Conservation (phyloP, 1,284 basidiomycete species). For the Exsudoporus floridanus region DNA sequence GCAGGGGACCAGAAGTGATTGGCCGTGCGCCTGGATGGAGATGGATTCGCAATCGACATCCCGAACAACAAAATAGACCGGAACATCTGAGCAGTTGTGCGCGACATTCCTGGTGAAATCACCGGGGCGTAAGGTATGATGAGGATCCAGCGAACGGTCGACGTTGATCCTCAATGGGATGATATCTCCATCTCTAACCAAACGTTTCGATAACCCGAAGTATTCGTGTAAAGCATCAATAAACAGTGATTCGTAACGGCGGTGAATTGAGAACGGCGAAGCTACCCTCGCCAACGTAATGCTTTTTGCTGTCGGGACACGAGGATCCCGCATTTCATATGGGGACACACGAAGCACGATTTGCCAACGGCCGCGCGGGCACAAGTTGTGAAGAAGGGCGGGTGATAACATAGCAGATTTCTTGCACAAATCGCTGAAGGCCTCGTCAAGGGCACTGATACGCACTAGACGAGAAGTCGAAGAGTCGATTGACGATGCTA, state of each 20-base stretch:
- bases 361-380: constrained; percentile 15
- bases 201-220: constrained; percentile 58
- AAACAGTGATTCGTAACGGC: constrained; percentile 71
- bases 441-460: constrained; percentile 52
- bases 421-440: constrained; percentile 38
- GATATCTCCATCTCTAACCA: constrained; percentile 82
- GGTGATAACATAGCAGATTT: constrained; percentile 40
- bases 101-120: constrained; percentile 5
- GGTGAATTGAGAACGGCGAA: constrained; percentile 75
- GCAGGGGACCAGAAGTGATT: constrained; percentile 59
- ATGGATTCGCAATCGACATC: constrained; percentile 66
- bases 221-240: constrained; percentile 66
- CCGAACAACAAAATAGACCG: constrained; percentile 79
- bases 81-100: constrained; percentile 33
- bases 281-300: constrained; percentile 84
- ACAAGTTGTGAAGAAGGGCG: constrained; percentile 22
- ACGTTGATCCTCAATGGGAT: constrained; percentile 72
- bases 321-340: constrained; percentile 38
- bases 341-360: constrained; percentile 47
- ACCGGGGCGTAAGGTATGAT: constrained; percentile 1
- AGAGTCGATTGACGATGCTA: constrained; percentile 27
- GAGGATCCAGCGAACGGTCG: constrained; percentile 39
- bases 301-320: constrained; percentile 67
- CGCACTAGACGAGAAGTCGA: constrained; percentile 52
- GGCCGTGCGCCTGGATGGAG: constrained; percentile 34